Base-by-base conservation (phyloP, 495 filamentous ascomycete species). In the Annulohypoxylon stygium region DNA sequence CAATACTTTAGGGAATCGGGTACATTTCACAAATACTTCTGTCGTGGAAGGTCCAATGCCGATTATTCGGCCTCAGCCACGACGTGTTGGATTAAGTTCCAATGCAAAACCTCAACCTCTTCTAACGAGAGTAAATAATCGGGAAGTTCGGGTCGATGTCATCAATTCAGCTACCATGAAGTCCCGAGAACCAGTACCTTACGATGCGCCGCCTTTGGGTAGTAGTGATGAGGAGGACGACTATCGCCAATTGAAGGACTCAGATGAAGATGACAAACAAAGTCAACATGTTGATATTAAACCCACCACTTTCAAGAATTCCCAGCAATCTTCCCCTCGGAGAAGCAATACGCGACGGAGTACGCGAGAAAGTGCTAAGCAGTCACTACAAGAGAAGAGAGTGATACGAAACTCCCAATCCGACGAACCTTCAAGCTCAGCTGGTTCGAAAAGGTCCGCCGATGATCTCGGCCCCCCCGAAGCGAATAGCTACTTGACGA, bases 171-270 rank as follows among this genome's bases (percentile, higher is more conserved):
- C 10, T 37, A 34, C 48, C 4, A 18, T 9, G 20, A 62, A 66
- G 43, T 30, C 47, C 12, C 59, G 50, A 61, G 67, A 75, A 39
- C 64, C 72, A 5, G 63, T 72, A 36, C 67, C 76, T 18, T 69
- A 75, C 23, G 65, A 58, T n/a, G 75, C 72, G 16, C 77, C 57
- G 4, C 77, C 77, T 39, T 33, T 61, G 65, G 74, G 75, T 37
- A 78, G 75, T 48, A 78, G 75, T 41, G 74, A 77, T 39, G 75
- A 72, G 18, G 75, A 75, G 9, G 75, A 77, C 30, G 68, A 75
- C 14, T 65, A 70, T 9, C 18, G 33, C 57, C 34, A 45, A 51
- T 20, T 39, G 16, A 60, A 65, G 6, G 71, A 75, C 54, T 75
- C 75, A 37, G 72, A 75, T 33, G 67, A 62, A 51, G 70, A 67